phyloP scores from a whole-genome alignment of 257 asterid genomes.

The Echium plantagineum region DNA sequence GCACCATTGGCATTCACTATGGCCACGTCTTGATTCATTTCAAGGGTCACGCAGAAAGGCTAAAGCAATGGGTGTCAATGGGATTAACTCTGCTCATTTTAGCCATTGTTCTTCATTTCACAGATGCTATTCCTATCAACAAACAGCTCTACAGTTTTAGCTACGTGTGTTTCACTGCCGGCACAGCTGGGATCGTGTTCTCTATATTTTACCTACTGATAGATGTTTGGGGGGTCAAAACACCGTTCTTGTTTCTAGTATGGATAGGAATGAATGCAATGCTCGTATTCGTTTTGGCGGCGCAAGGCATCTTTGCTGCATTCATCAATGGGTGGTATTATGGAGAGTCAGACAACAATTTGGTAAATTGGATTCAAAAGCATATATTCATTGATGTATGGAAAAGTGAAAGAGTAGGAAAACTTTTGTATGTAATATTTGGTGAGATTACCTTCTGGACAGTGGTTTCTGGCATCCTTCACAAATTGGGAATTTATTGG shows the following conservation, averaged over 20 bases:
- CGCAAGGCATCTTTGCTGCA: conserved; percentile 60
- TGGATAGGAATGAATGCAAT: conserved; percentile 86
- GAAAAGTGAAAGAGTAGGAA: conserved; percentile 56
- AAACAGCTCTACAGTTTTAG: conserved; percentile 69
- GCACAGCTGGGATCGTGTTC: conserved; percentile 63
- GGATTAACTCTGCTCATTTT: conserved; percentile 43
- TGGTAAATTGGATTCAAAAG: conserved; percentile 69
- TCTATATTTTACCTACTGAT: conserved; percentile 56
- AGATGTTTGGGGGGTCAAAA: conserved; percentile 41
- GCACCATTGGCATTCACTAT: conserved; percentile 56
- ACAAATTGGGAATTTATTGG: conserved; percentile 50
- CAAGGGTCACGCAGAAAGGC: conserved; percentile 56
- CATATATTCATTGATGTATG: conserved; percentile 58
- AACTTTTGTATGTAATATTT: conserved; percentile 54
- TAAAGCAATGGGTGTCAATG: conserved; percentile 43
- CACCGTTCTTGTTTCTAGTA: conserved; percentile 41
- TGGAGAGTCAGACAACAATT: conserved; percentile 49
- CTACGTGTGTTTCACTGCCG: conserved; percentile 64
- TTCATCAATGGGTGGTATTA: conserved; percentile 76
- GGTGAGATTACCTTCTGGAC: conserved; percentile 74
- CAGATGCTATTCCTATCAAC: conserved; percentile 59
- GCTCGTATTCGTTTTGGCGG: conserved; percentile 85
- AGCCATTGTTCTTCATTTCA: conserved; percentile 52
- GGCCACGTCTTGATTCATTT: conserved; percentile 64
- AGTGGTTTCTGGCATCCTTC: conserved; percentile 42